phyloP scores from a whole-genome alignment of 2,329 filamentous ascomycete genomes.

The Fusarium tanahbumbuense region DNA sequence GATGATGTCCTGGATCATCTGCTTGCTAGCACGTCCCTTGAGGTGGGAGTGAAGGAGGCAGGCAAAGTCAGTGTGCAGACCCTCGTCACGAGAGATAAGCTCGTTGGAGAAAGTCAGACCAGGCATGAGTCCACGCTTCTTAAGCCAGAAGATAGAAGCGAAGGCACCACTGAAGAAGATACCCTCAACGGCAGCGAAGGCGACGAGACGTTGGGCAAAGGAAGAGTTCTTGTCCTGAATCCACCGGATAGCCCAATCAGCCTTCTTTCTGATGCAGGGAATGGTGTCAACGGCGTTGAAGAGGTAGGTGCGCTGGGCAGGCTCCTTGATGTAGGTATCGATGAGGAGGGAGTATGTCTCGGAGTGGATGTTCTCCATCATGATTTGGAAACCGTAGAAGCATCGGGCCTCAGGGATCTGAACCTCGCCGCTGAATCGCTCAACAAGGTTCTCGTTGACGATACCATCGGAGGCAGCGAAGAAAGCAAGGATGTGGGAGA shows the following conservation, averaged over 20 bases:
- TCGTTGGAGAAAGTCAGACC: slow-evolving; percentile 99
- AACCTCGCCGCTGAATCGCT: slow-evolving; percentile 97
- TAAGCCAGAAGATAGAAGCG: slow-evolving; percentile 99
- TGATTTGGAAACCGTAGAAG: slow-evolving; percentile 99
- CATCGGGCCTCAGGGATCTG: slow-evolving; percentile 98
- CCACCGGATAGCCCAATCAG: slow-evolving; percentile 96
- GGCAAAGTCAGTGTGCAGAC: slow-evolving; percentile 98
- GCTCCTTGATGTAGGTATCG: slow-evolving; percentile 99
- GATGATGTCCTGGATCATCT: slow-evolving; percentile 88
- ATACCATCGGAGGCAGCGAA: slow-evolving; percentile 99
- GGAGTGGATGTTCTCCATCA: slow-evolving; percentile 99
- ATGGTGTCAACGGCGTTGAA: slow-evolving; percentile 99
- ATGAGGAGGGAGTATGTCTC: slow-evolving; percentile 99
- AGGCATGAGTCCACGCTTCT: slow-evolving; percentile 99
- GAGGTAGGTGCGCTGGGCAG: slow-evolving; percentile 89
- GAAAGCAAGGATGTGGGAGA: slow-evolving; percentile 98
- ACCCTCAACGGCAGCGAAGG: slow-evolving; percentile 97
- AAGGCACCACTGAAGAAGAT: slow-evolving; percentile 99
- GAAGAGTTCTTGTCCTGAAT: slow-evolving; percentile 93
- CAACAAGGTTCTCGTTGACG: slow-evolving; percentile 98
- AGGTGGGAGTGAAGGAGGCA: slow-evolving; percentile 98
- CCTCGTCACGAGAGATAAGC: slow-evolving; percentile 99
- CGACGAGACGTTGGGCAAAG: slow-evolving; percentile 94
- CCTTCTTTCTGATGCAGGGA: slow-evolving; percentile 98
- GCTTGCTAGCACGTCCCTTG: slow-evolving; percentile 86